These are phyloP conservation scores for Populus pruinosa DNA, from an alignment of 345 rosid genomes.

Conservation along the genomic window DNA sequence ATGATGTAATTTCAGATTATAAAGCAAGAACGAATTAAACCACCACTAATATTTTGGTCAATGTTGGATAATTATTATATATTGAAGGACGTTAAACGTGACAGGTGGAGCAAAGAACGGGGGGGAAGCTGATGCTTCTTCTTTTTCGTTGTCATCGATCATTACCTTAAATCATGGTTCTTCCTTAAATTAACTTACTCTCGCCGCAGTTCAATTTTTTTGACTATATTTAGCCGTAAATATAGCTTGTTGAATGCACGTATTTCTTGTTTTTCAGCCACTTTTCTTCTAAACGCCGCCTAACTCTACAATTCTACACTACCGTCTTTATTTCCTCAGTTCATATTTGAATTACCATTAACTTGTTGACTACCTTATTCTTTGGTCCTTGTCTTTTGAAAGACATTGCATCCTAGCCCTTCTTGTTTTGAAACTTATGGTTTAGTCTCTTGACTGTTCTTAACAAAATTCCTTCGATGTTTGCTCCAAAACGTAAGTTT, in stretches of 20 bases:
- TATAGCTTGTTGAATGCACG: no score
- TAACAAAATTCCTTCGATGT: no score
- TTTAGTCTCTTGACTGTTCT: no score
- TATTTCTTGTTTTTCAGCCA: not conserved
- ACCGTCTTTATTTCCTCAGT: not conserved
- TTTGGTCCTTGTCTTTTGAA: not conserved
- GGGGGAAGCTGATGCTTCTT: not conserved
- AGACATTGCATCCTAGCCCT: no score
- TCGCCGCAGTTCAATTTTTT: no score
- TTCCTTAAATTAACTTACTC: not conserved
- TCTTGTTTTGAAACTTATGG: no score
- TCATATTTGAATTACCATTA: not conserved
- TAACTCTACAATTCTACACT: not conserved
- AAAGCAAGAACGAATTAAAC: no score
- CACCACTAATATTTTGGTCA: not conserved
- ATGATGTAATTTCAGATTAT: no score
- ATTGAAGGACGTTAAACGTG: not conserved
- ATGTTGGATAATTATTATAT: no score
- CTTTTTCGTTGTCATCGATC: not conserved
- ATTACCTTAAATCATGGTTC: not conserved
- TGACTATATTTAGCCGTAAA: not conserved
- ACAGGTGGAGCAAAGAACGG: not conserved
- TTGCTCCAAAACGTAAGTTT: no score
- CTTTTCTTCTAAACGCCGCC: not conserved
- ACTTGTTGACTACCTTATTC: no score